These are phyloP conservation scores for Kodamaea fungicola DNA, from an alignment of 1,139 yeast genomes.

Conservation along the genomic window DNA sequence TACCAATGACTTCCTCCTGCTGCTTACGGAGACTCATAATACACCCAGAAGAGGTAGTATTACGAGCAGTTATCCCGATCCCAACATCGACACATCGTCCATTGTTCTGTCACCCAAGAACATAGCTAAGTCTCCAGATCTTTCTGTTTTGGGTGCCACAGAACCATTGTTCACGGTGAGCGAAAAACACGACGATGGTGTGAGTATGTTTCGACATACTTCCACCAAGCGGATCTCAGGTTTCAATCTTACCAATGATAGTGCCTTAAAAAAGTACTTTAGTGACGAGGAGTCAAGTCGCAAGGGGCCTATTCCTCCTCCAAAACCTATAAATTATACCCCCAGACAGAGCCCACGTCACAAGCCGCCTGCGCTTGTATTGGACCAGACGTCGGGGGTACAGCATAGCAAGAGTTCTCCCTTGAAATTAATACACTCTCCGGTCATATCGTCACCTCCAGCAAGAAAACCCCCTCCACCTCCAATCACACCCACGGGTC, in stretches of 20 bases:
- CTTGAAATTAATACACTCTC: conserved; percentile 1
- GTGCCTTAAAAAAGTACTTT: no score
- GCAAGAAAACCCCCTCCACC: conserved; percentile 5
- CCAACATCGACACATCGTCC: conserved; percentile 11
- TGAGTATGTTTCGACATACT: no score
- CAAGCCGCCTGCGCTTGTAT: no score
- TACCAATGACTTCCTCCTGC: neutral
- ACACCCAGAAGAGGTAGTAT: conserved; percentile 7
- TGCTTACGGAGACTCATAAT: neutral
- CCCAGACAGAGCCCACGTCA: no score
- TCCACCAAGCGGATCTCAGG: no score
- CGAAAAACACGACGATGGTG: no score
- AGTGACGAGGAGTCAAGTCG: no score
- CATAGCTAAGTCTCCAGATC: neutral
- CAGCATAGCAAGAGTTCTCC: no score
- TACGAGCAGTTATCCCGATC: conserved; percentile 14
- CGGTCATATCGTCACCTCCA: conserved; percentile 3
- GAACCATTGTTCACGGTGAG: no score
- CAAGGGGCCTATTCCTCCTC: conserved; percentile 1
- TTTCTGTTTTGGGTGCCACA: conserved; percentile 1
- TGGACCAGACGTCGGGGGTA: no score
- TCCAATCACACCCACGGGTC: neutral
- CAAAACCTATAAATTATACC: conserved; percentile 3
- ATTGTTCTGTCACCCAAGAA: conserved; percentile 1
- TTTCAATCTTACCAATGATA: no score